These are phyloP conservation scores for Glonium stellatum DNA, from an alignment of 495 filamentous ascomycete genomes.

Conservation along the genomic window DNA sequence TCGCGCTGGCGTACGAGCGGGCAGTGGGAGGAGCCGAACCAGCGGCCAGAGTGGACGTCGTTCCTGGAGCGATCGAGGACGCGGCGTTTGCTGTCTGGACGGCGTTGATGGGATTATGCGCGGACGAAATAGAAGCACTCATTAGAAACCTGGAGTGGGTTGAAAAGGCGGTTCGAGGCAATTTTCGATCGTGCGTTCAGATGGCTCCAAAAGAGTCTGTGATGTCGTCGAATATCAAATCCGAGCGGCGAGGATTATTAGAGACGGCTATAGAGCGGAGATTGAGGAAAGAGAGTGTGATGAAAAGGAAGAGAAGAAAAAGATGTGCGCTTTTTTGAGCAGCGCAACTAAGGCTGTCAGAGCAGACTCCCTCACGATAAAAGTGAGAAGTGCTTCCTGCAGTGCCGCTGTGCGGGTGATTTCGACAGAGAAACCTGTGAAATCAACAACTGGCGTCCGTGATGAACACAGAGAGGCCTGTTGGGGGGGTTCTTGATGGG, in stretches of 20 bases:
- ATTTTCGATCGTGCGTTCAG: not conserved
- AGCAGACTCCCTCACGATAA: constrained; percentile 16
- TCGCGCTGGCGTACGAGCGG: constrained; percentile 63
- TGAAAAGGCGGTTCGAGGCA: constrained; percentile 1
- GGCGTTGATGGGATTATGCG: constrained; percentile 46
- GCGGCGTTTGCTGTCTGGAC: constrained; percentile 51
- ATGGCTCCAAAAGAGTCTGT: not conserved
- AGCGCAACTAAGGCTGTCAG: constrained; percentile 18
- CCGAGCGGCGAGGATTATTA: constrained; percentile 26
- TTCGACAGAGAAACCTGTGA: constrained; percentile 27
- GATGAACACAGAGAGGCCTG: constrained; percentile 14
- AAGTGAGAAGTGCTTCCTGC: constrained; percentile 4
- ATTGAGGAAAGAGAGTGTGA: constrained; percentile 9
- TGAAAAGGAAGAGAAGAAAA: constrained; percentile 11
- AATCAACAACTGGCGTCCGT: constrained; percentile 23
- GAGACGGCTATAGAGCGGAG: constrained; percentile 3
- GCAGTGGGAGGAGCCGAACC: constrained; percentile 54
- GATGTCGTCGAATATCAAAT: constrained; percentile 43
- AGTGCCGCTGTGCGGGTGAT: constrained; percentile 18
- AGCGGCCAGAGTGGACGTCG: constrained; percentile 54
- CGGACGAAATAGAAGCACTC: constrained; percentile 37
- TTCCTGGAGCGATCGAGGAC: constrained; percentile 54
- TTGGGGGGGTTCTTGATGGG: constrained; percentile 11
- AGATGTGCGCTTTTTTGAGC: constrained; percentile 9
- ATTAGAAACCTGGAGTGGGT: constrained; percentile 31